Evolutionary conservation across 805 yeast genomes (phyloP), one percentile per base, ranked within the genome.

Genomic region (Schwanniomyces polymorphus): DNA sequence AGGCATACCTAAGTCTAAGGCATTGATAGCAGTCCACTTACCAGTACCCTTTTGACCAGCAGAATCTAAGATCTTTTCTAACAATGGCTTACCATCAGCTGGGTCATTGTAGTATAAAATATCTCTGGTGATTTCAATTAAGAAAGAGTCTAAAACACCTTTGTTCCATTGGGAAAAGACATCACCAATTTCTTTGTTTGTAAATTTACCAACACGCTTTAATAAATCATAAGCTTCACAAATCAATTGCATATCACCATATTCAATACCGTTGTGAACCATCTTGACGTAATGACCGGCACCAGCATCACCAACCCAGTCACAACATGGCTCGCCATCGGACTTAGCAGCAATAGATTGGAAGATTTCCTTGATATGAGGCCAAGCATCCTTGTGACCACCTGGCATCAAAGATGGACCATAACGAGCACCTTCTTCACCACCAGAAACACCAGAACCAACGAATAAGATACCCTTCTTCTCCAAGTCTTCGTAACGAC

Each of bases 11-110:
- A 94, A 81, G 75, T 94, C 98, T 63, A 92, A 80, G 54, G 98
- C 98, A 71, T 91, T 91, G 74, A 92, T 89, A 56, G 98, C 97
- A 60, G 98, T 94, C 99, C 99, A 92, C 80, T 92, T 92, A 80
- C 99, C 99, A 59, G 99, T 92, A 83, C 99, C 99, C 83, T 92
- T 92, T 81, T 92, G 98, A 63, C 98, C 98, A 59, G 99, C 99
- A 65, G 88, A 72, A 76, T 92, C 99, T 72, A 91, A 78, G 67
- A 92, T 91, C 83, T 92, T 94, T 80, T 94, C 98, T 51, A 92
- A 95, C 57, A 94, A 76, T 63, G 98, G 96, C 57, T 84, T 82
- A 60, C 96, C 96, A 65, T 91, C 97, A 52, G 79, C 81, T 51
- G 77, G 77, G 69, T 92, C 97, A 70, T 90, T 81, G 81, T 72